Evolutionary conservation across 225 moss, liverwort and hornwort species (phyloP).

Genomic region (Sphagnum tenellum): DNA sequence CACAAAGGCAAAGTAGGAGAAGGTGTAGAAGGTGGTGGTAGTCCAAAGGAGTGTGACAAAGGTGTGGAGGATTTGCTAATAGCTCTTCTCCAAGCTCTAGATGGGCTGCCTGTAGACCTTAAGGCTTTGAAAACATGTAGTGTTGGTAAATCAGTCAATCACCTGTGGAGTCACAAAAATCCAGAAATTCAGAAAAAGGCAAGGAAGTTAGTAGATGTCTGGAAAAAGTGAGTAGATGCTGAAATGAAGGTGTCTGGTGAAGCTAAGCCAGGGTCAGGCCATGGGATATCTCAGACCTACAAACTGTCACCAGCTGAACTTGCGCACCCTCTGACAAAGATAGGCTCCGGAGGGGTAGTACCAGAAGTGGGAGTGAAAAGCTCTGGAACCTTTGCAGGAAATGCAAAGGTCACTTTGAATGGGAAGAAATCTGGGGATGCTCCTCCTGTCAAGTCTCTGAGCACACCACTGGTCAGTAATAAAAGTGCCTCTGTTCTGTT

Average conservation of each 20-base stretch:
- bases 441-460: constrained; percentile 22
- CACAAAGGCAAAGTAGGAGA: constrained; percentile 96
- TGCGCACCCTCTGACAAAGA: constrained; percentile 38
- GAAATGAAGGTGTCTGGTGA: too few relatives aligned
- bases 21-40: constrained; percentile 29
- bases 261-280: too few relatives aligned
- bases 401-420: constrained; percentile 48
- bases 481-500: constrained; percentile 18
- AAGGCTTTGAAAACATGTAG: constrained; percentile 88
- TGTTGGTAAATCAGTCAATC: constrained; percentile 94
- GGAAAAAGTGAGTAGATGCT: too few relatives aligned
- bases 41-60: constrained; percentile 95
- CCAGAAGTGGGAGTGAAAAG: constrained; percentile 73
- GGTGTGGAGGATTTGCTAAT: constrained; percentile 80
- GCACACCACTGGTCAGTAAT: constrained; percentile 16
- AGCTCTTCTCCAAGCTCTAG: constrained; percentile 76
- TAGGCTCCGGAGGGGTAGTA: constrained; percentile 27
- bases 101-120: constrained; percentile 88
- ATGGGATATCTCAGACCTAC: constrained; percentile 57
- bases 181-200: constrained; percentile 88
- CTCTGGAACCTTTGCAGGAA: constrained; percentile 65
- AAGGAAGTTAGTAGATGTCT: constrained; percentile 88
- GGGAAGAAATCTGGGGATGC: constrained; percentile 46
- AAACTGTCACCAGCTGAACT: constrained; percentile 76
- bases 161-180: constrained; percentile 88